These are phyloP conservation scores for Aspergillus sp. DNA, from an alignment of 2,329 filamentous ascomycete genomes.

Conservation along the genomic window DNA sequence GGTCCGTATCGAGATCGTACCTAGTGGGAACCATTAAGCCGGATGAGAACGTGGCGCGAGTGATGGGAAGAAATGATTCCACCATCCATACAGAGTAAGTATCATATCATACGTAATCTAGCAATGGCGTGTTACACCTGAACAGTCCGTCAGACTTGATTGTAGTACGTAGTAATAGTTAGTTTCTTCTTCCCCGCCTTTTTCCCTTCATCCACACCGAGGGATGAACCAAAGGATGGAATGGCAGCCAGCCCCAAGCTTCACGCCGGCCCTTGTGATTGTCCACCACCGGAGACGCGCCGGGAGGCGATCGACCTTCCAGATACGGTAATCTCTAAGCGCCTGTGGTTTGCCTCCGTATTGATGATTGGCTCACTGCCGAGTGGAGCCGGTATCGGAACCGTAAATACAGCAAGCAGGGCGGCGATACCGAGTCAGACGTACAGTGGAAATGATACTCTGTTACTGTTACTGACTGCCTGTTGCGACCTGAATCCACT, in stretches of 20 bases:
- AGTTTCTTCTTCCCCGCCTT: not conserved
- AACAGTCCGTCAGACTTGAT: not conserved
- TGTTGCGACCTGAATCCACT: slow-evolving; percentile 1
- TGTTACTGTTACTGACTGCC: not conserved
- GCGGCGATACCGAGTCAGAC: slow-evolving; percentile 1
- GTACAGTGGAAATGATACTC: not conserved
- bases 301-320: slow-evolving; percentile 3
- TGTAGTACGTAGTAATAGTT: not conserved
- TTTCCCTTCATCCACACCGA: not conserved
- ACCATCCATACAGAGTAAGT: not conserved
- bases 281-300: slow-evolving; percentile 4
- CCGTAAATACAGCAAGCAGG: not conserved
- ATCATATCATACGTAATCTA: too few species aligned
- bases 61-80: not conserved
- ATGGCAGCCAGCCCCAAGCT: not conserved
- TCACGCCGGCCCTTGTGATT: not conserved
- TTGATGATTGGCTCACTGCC: not conserved
- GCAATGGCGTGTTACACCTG: too few species aligned
- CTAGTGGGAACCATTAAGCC: slow-evolving; percentile 2
- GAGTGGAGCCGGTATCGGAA: not conserved
- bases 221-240: not conserved
- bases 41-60: slow-evolving; percentile 5
- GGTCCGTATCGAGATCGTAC: slow-evolving; percentile 7
- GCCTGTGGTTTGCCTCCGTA: not conserved
- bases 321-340: not conserved